These are phyloP conservation scores for Puccinellia tenuiflora DNA, from an alignment of 176 grass and related monocot genomes.

Conservation along the genomic window DNA sequence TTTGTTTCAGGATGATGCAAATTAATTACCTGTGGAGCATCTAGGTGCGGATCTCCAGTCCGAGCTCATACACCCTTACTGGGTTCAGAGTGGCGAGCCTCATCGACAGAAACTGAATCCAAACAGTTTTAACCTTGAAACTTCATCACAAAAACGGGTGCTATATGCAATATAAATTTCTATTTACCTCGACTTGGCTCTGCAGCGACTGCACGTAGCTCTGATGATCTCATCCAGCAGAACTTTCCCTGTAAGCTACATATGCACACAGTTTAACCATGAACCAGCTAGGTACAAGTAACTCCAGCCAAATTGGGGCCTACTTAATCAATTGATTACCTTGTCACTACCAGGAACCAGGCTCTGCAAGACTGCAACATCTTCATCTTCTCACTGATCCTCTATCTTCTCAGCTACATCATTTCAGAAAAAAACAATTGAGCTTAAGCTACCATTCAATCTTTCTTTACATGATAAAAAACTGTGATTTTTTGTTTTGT, in stretches of 20 bases:
- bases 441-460: not conserved
- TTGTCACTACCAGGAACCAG: slow-evolving; percentile 37
- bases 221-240: slow-evolving; percentile 26
- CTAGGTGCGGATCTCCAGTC: not conserved
- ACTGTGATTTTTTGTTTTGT: not conserved
- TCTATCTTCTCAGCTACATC: slow-evolving; percentile 16
- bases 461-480: not conserved
- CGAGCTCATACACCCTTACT: not conserved
- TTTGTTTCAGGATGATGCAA: not conserved
- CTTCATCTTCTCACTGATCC: slow-evolving; percentile 28
- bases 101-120: slow-evolving; percentile 27
- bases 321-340: not conserved
- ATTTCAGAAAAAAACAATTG: not conserved
- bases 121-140: not conserved
- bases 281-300: not conserved
- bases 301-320: not conserved
- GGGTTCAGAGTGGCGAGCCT: slow-evolving; percentile 27
- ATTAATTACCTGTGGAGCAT: slow-evolving; percentile 16
- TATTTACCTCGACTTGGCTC: slow-evolving; percentile 36
- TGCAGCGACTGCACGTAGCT: slow-evolving; percentile 25
- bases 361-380: slow-evolving; percentile 28
- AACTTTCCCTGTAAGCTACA: slow-evolving; percentile 2
- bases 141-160: not conserved
- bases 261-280: not conserved
- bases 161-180: not conserved